Conservation (phyloP, 768 basidiomycete genomes). For the Suillus bovinus region DNA sequence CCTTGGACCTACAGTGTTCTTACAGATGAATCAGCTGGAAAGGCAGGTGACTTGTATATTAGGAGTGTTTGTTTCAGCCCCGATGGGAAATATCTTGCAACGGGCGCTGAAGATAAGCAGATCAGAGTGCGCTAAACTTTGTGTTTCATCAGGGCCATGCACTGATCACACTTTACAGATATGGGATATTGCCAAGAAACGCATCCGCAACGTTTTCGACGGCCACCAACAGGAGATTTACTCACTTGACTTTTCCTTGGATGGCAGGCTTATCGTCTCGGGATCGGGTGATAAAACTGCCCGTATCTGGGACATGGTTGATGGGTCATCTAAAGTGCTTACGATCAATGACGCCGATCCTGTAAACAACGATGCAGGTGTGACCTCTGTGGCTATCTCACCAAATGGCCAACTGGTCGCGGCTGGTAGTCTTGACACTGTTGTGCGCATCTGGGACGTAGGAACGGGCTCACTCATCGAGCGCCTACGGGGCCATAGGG, state of each 20-base stretch:
- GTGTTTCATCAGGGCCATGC: not conserved
- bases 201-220: conserved; percentile 29
- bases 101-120: conserved; percentile 36
- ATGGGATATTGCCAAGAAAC: conserved; percentile 26
- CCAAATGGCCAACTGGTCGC: conserved; percentile 44
- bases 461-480: conserved; percentile 34
- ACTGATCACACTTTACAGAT: conserved; percentile 21
- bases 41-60: conserved; percentile 85
- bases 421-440: conserved; percentile 52
- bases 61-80: conserved; percentile 34
- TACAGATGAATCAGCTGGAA: conserved; percentile 70
- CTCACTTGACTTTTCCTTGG: conserved; percentile 33
- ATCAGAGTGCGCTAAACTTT: conserved; percentile 28
- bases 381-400: conserved; percentile 31
- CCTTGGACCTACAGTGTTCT: conserved; percentile 54
- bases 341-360: conserved; percentile 24
- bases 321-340: conserved; percentile 34
- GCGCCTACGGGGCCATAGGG: conserved; percentile 27
- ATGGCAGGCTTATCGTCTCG: conserved; percentile 36
- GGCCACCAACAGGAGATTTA: conserved; percentile 40
- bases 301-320: conserved; percentile 35
- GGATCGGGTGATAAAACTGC: conserved; percentile 38
- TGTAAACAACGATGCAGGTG: conserved; percentile 19
- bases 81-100: conserved; percentile 29
- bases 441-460: conserved; percentile 53